These are phyloP conservation scores for Lasiodiplodia theobromae DNA, from an alignment of 2,329 filamentous ascomycete genomes.

Conservation along the genomic window DNA sequence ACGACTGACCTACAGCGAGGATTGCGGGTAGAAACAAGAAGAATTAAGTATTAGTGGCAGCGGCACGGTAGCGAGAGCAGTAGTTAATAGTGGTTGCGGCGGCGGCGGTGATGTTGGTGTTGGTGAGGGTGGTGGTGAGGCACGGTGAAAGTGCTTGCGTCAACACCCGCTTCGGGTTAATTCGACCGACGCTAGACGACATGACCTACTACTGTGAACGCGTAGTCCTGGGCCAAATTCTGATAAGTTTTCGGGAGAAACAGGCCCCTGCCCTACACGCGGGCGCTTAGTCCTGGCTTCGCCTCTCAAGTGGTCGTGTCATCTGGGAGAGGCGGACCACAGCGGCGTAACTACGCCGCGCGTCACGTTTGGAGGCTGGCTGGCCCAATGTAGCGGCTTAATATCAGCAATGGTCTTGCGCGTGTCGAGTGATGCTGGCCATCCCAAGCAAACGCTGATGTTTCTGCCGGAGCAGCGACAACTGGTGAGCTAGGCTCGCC, in stretches of 20 bases:
- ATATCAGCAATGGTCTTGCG: background rate
- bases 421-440: background rate
- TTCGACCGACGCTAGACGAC: constrained; percentile 24
- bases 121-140: too few relatives aligned
- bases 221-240: constrained; percentile 17
- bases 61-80: too few relatives aligned
- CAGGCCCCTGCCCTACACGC: background rate
- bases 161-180: constrained; percentile 15
- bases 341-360: constrained; percentile 10
- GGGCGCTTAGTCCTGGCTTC: background rate
- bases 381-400: background rate
- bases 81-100: background rate
- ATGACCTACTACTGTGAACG: constrained; percentile 14
- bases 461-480: background rate
- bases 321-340: background rate
- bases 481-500: constrained; percentile 10
- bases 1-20: too few relatives aligned
- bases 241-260: constrained; percentile 1
- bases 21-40: too few relatives aligned
- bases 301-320: background rate
- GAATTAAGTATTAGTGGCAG: too few relatives aligned
- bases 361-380: constrained; percentile 1
- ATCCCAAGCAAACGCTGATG: background rate
- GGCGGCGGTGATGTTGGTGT: too few relatives aligned
- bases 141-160: constrained; percentile 7